Conservation (phyloP, 148 eudicot genomes). For the Amaranthus palmeri region DNA sequence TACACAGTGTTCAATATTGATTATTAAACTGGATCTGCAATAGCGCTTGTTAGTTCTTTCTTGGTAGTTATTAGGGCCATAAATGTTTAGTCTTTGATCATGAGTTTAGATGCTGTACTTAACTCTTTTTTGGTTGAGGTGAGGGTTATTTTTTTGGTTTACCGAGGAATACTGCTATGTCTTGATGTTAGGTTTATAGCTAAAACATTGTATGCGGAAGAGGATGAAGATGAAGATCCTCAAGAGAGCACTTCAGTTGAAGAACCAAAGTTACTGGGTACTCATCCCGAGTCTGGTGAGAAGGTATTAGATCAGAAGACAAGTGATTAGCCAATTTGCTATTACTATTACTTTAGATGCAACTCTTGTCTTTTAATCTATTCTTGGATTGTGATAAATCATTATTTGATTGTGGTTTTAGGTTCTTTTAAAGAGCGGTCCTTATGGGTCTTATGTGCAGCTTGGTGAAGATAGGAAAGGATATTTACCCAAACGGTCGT, state of each 20-base stretch:
- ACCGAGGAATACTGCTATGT: neutral
- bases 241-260: conserved; percentile 38
- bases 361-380: neutral
- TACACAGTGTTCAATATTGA: neutral
- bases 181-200: conserved; percentile 69
- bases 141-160: conserved; percentile 1
- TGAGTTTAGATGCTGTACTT: neutral
- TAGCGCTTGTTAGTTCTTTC: neutral
- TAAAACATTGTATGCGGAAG: conserved; percentile 77
- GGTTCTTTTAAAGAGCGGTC: conserved; percentile 82
- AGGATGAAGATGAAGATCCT: conserved; percentile 60
- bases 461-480: conserved; percentile 97
- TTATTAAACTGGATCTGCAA: neutral
- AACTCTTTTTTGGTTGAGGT: too few relatives aligned
- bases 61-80: too few relatives aligned
- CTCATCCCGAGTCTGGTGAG: conserved; percentile 67
- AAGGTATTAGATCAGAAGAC: conserved; percentile 46
- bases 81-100: too few relatives aligned
- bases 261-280: conserved; percentile 82
- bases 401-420: conserved; percentile 21
- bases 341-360: neutral
- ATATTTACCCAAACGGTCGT: conserved; percentile 67
- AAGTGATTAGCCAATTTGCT: conserved; percentile 9
- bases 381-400: neutral
- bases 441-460: conserved; percentile 86